These are phyloP conservation scores for Elasticomyces elasticus DNA, from an alignment of 495 filamentous ascomycete species.

Conservation along the genomic window DNA sequence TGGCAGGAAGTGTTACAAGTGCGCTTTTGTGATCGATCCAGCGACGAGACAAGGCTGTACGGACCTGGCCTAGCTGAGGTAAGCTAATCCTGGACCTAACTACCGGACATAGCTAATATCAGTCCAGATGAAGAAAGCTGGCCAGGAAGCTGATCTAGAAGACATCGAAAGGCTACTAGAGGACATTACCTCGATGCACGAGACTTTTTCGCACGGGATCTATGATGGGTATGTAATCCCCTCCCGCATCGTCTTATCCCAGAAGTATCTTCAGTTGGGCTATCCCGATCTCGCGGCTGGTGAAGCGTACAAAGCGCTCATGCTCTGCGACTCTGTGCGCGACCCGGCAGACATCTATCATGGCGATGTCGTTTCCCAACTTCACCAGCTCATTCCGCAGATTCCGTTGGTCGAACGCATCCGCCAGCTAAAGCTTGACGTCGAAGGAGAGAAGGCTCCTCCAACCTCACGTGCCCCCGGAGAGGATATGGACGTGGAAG, in stretches of 20 bases:
- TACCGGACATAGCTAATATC: background rate
- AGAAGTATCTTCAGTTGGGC: slow-evolving; percentile 59
- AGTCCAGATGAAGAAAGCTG: background rate
- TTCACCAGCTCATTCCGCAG: slow-evolving; percentile 5
- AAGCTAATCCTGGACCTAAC: background rate
- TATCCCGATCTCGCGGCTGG: slow-evolving; percentile 86
- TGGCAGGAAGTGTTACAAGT: background rate
- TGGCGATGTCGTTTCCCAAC: slow-evolving; percentile 33
- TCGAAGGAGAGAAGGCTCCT: background rate
- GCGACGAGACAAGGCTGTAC: background rate
- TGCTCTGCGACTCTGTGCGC: slow-evolving; percentile 68
- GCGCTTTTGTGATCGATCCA: background rate
- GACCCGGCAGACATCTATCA: slow-evolving; percentile 60
- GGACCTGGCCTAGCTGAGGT: background rate
- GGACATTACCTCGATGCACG: background rate
- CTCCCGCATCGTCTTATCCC: slow-evolving; percentile 61
- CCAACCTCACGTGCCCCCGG: background rate
- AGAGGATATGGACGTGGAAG: slow-evolving; percentile 1
- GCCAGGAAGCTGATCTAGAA: background rate
- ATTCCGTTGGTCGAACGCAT: background rate
- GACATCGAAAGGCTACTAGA: background rate
- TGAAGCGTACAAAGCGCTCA: slow-evolving; percentile 81
- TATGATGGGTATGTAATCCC: slow-evolving; percentile 66
- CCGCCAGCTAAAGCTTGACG: background rate
- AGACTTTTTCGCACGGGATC: background rate